Evolutionary conservation across 73 alveolate genomes (phyloP).

Genomic region (Symbiodinium pilosum): DNA sequence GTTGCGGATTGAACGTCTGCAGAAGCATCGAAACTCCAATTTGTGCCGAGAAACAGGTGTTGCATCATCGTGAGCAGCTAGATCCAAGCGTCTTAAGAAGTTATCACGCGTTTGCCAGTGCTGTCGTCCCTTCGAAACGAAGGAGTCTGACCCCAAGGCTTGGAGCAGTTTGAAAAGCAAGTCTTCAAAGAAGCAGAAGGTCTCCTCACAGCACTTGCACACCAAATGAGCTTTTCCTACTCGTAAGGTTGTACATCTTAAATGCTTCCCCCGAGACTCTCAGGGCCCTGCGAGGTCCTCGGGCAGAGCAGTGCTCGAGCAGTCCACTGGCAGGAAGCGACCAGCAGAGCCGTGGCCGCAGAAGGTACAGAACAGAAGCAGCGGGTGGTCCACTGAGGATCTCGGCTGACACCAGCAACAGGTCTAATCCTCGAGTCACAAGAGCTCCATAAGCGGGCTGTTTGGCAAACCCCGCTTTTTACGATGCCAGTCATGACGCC

Average conservation of each 20-base stretch:
- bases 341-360: conserved; percentile 91
- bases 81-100: neutral
- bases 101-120: neutral
- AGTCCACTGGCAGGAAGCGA: conserved; percentile 56
- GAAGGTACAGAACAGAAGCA: conserved; percentile 16
- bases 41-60: neutral
- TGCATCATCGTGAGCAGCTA: neutral
- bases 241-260: too few relatives aligned
- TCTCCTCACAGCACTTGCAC: conserved; percentile 18
- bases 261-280: too few relatives aligned
- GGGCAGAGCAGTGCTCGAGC: neutral
- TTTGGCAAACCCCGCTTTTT: too few relatives aligned
- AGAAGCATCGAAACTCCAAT: neutral
- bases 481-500: too few relatives aligned
- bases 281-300: too few relatives aligned
- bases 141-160: neutral
- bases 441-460: too few relatives aligned
- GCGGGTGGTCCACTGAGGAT: neutral
- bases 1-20: too few relatives aligned
- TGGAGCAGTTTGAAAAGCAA: conserved; percentile 37
- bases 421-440: too few relatives aligned
- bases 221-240: too few relatives aligned
- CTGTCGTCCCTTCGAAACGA: neutral
- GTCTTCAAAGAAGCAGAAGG: conserved; percentile 66
- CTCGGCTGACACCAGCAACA: too few relatives aligned